Percentiles rank a stretch among this genome's conserved stretches.
phyloP scores from a whole-genome alignment of 768 basidiomycete genomes.

The Auricularia sp. region DNA sequence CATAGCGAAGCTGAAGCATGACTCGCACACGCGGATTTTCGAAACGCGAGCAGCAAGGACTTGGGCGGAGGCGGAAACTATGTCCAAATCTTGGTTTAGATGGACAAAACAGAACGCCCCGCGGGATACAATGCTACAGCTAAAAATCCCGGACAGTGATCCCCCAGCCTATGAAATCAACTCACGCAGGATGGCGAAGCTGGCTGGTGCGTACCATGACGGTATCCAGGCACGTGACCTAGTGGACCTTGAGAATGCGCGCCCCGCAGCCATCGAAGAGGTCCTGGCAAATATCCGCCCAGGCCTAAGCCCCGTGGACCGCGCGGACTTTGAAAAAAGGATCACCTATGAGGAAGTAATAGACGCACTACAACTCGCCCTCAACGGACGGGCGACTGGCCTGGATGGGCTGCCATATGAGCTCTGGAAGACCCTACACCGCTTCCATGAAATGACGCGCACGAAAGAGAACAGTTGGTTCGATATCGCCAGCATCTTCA shows the following conservation, averaged over 20 bases:
- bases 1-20: not conserved
- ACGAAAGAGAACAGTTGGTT: not conserved
- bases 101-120: not conserved
- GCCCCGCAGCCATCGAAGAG: no score
- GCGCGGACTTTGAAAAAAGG: no score
- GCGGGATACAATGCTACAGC: not conserved
- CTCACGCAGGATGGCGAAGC: not conserved
- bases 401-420: not conserved
- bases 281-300: no score
- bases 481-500: constrained; percentile 7
- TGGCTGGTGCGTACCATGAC: not conserved
- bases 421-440: not conserved
- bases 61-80: not conserved
- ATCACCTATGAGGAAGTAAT: no score
- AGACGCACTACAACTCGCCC: no score
- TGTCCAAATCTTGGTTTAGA: not conserved
- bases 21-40: not conserved
- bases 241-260: no score
- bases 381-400: not conserved
- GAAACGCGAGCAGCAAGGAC: not conserved
- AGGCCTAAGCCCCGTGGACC: no score
- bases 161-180: not conserved
- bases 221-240: not conserved
- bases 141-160: not conserved
- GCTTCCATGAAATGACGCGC: no score